Conservation (phyloP, 2,329 filamentous ascomycete species). For the Alternaria atra region DNA sequence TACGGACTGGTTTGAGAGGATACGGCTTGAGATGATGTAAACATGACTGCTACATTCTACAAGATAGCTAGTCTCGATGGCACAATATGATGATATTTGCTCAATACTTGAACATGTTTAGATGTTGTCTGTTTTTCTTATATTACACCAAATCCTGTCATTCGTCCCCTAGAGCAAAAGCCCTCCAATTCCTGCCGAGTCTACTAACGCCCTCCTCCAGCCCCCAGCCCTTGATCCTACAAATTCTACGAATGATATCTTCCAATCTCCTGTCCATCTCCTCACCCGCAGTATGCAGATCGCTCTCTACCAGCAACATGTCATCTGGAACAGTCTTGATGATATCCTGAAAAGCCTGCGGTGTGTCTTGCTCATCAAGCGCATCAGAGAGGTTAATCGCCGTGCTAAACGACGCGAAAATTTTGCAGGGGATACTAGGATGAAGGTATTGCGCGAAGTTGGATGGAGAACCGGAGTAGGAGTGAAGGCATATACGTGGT, state of each 20-base stretch:
- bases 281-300: conserved; percentile 82
- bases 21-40: neutral
- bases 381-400: conserved; percentile 75
- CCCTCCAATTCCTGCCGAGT: conserved; percentile 78
- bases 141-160: neutral
- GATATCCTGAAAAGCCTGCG: conserved; percentile 68
- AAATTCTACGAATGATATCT: conserved; percentile 78
- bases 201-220: conserved; percentile 73
- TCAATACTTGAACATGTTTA: neutral
- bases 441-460: conserved; percentile 80
- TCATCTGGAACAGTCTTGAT: conserved; percentile 79
- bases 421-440: conserved; percentile 73
- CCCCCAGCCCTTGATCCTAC: conserved; percentile 78
- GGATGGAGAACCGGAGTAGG: conserved; percentile 82
- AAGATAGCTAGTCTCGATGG: neutral
- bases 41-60: neutral
- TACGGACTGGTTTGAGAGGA: neutral
- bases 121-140: neutral
- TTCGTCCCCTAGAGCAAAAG: conserved; percentile 72
- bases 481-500: conserved; percentile 90
- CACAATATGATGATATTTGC: neutral
- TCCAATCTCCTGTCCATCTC: conserved; percentile 82
- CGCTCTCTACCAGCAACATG: conserved; percentile 85
- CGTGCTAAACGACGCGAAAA: conserved; percentile 90
- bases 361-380: conserved; percentile 57